Evolutionary conservation across 768 basidiomycete genomes (phyloP), one percentile per base, ranked within the genome.

Genomic region (Phlebiopsis gigantea): DNA sequence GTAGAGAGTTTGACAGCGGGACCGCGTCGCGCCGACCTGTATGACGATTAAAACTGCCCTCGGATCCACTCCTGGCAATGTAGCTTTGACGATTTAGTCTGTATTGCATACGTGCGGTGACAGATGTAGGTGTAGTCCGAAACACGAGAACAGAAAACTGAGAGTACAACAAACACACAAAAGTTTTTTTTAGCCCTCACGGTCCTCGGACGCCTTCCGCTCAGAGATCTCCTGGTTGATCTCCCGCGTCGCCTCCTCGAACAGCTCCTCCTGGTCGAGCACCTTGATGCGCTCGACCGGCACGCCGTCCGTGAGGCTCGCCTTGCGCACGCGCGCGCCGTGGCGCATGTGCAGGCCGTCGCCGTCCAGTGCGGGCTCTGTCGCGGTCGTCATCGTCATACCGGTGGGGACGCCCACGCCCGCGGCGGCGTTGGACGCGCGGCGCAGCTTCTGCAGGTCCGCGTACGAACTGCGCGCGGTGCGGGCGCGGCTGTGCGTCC

Each of bases 1-100:
- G 87, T 88, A 29, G 94, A 98, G 69, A 77, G 94, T 60, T 77
- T 98, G 26, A 96, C 94, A 4, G 85, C 81, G 29, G 79, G 78
- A 26, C 67, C 68, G 60, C 69, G 63, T 19, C 62, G 69, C 53
- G 61, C 60, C 53, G 69, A 71, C 58, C 55, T 69, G 57, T 67
- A 68, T 24, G 53, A 61, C 30, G 50, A 51, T 30, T 42, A 53
- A n/a, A 39, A 26, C 9, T 12, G 28, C 4, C 2, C 28, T 17
- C n/a, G 47, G 34, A 1, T 25, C 42, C 6, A 44, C 42, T 19
- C 15, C 26, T 10, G 26, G 25, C 46, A 5, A 26, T 47, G 4
- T 25, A 5, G 2, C 26, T 28, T 21, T 30, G 26, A 30, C 17
- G 34, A 39, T n/a, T n/a, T 39, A 39, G 34, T 29, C 21, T 30